Evolutionary conservation across 2,329 filamentous ascomycete genomes (phyloP), one percentile per base, ranked within the genome.

Genomic region (Xylariomycetidae sp.): DNA sequence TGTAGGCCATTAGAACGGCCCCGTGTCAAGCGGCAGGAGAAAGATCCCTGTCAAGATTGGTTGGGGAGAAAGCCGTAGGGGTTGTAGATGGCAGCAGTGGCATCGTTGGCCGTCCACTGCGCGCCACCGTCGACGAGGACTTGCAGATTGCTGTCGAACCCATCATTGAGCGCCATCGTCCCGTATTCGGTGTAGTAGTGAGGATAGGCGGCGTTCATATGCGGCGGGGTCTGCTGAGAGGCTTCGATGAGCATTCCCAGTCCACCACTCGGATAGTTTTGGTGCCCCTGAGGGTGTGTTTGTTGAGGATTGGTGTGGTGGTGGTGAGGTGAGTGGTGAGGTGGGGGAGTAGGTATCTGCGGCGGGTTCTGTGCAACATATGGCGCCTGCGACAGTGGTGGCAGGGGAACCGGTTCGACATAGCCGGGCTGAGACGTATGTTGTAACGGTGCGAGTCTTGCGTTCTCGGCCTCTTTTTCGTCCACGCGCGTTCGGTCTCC

Each of bases 101-200:
- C 39, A 32, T 49, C 49, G 15, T 44, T 39, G 10, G 50, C 49
- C 1, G 48, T 41, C 43, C 50, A 51, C 6, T 50, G 43, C 4
- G 42, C 48, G 2, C 57, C 49, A 2, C 65, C 66, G 24, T 65
- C 54, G 16, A 68, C 58, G 34, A 64, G 64, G 29, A 58, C 59
- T 39, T 64, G 63, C 32, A 72, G 45, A 46, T 70, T 68, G 7
- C 49, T 55, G 40, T 68, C 63, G 38, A 64, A 72, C 2, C 67
- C 67, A 35, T 71, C 68, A 26, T 60, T 60, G 6, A 62, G 47
- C 24, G 44, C 30, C 22, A 44, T 38, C 4, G 48, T 32, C n/a
- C 42, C 31, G 15, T 51, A 49, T 17, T 49, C 45, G 23, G 34
- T 4, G 14, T 54, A 53, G 41, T 55, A 55, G 40, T 53, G 44